Conservation (phyloP, 768 basidiomycete species). For the Gloeopeniophorella convolvens region DNA sequence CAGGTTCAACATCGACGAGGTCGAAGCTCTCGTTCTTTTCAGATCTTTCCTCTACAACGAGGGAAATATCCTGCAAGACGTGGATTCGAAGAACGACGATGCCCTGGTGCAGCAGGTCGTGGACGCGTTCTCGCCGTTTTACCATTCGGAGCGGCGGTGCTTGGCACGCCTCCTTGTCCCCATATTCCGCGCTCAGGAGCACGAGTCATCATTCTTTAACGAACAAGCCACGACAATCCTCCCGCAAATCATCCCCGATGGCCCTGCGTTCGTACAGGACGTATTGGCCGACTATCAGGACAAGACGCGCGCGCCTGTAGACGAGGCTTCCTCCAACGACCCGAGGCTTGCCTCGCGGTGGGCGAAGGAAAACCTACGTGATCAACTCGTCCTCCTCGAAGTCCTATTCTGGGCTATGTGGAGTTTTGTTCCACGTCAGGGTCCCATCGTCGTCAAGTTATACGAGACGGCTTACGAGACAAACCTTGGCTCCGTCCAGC, state of each 20-base stretch:
- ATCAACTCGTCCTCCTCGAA: slow-evolving; percentile 78
- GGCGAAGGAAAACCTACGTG: slow-evolving; percentile 68
- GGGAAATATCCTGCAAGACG: slow-evolving; percentile 30
- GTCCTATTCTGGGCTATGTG: slow-evolving; percentile 89
- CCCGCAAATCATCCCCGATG: slow-evolving; percentile 57
- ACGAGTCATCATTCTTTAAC: slow-evolving; percentile 47
- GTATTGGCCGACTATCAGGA: slow-evolving; percentile 56
- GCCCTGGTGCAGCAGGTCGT: slow-evolving; percentile 53
- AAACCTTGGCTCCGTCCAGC: slow-evolving; percentile 58
- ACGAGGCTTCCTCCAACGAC: slow-evolving; percentile 40
- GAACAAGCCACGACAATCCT: slow-evolving; percentile 48
- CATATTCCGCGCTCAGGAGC: slow-evolving; percentile 65
- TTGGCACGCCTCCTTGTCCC: slow-evolving; percentile 64
- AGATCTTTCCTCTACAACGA: slow-evolving; percentile 76
- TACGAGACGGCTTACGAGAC: slow-evolving; percentile 60
- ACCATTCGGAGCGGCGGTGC: slow-evolving; percentile 72
- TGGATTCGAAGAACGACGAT: slow-evolving; percentile 35
- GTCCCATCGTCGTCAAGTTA: slow-evolving; percentile 54
- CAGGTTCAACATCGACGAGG: slow-evolving; percentile 70
- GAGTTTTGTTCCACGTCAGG: slow-evolving; percentile 61
- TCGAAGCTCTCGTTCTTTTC: slow-evolving; percentile 68
- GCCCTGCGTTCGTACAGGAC: slow-evolving; percentile 50
- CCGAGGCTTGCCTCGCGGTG: slow-evolving; percentile 56
- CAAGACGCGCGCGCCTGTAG: slow-evolving; percentile 45
- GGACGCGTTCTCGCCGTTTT: slow-evolving; percentile 72